These are phyloP conservation scores for Globisporangium ultimum DNA, from an alignment of 352 stramenopile species.

Conservation along the genomic window DNA sequence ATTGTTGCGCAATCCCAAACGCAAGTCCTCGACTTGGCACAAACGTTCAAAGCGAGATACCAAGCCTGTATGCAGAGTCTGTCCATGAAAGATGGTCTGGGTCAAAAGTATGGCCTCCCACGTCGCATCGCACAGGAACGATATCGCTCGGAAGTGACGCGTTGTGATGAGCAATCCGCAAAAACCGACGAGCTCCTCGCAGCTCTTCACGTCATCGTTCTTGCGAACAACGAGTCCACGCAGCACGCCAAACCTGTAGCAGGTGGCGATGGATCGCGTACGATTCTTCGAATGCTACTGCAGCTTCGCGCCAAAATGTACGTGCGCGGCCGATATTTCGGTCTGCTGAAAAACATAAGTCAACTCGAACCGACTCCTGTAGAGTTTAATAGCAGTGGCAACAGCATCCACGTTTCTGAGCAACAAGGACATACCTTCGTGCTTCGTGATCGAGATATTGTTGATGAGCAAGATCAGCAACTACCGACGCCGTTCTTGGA, in stretches of 20 bases:
- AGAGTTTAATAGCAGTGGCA: slow-evolving; percentile 17
- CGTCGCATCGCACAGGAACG: slow-evolving; percentile 79
- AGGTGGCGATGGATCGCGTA: slow-evolving; percentile 6
- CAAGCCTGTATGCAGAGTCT: slow-evolving; percentile 73
- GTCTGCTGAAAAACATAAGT: slow-evolving; percentile 44
- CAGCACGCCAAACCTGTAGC: neutral
- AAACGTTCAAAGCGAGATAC: slow-evolving; percentile 67
- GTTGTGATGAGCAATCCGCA: slow-evolving; percentile 64
- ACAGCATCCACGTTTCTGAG: neutral
- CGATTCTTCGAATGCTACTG: slow-evolving; percentile 37
- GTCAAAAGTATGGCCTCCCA: slow-evolving; percentile 87
- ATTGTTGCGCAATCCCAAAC: slow-evolving; percentile 28
- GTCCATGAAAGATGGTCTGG: slow-evolving; percentile 86
- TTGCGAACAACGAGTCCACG: slow-evolving; percentile 12
- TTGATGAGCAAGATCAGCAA: slow-evolving; percentile 35
- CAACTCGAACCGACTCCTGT: slow-evolving; percentile 42
- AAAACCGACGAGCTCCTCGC: slow-evolving; percentile 62
- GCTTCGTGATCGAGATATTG: slow-evolving; percentile 36
- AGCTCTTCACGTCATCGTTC: slow-evolving; percentile 39
- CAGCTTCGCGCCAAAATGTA: slow-evolving; percentile 60
- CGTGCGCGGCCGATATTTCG: slow-evolving; percentile 60
- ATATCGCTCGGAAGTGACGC: slow-evolving; percentile 79
- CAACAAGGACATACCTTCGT: slow-evolving; percentile 8
- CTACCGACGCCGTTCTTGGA: slow-evolving; percentile 35
- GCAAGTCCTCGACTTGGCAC: slow-evolving; percentile 25